Evolutionary conservation across 176 grass and related monocot species (phyloP).

Genomic region (Oryza nivara): DNA sequence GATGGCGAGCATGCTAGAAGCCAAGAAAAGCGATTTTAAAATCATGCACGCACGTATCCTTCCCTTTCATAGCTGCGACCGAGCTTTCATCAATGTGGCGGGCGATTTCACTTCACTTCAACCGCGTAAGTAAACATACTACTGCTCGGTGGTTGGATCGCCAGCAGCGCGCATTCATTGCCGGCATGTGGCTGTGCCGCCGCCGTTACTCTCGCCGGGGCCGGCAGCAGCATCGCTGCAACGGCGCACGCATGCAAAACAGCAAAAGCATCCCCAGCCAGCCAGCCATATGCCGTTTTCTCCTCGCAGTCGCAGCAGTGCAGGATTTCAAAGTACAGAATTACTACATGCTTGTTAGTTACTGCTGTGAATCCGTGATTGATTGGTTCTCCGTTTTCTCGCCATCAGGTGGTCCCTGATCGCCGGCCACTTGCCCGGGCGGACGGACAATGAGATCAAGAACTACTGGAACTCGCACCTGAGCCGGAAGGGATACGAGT

Average conservation of each 20-base stretch:
- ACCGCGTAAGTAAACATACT: not conserved
- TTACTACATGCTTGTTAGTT: not conserved
- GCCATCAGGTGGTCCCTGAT: slow-evolving; percentile 64
- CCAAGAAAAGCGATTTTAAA: not conserved
- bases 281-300: not conserved
- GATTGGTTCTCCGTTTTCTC: not conserved
- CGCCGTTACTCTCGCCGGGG: not conserved
- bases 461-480: slow-evolving; percentile 72
- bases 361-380: not conserved
- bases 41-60: too few relatives aligned
- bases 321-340: not conserved
- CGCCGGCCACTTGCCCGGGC: slow-evolving; percentile 58
- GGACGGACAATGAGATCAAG: slow-evolving; percentile 67
- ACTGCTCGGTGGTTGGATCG: not conserved
- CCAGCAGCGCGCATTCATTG: not conserved
- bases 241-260: not conserved
- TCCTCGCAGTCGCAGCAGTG: not conserved
- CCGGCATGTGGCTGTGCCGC: too few relatives aligned
- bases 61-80: not conserved
- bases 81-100: not conserved
- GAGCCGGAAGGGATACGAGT: slow-evolving; percentile 21
- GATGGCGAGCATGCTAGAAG: too few relatives aligned
- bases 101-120: too few relatives aligned
- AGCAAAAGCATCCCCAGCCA: not conserved
- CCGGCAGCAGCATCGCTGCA: not conserved